phyloP scores from a whole-genome alignment of 1,139 yeast species.

The Geotrichum candidum region DNA sequence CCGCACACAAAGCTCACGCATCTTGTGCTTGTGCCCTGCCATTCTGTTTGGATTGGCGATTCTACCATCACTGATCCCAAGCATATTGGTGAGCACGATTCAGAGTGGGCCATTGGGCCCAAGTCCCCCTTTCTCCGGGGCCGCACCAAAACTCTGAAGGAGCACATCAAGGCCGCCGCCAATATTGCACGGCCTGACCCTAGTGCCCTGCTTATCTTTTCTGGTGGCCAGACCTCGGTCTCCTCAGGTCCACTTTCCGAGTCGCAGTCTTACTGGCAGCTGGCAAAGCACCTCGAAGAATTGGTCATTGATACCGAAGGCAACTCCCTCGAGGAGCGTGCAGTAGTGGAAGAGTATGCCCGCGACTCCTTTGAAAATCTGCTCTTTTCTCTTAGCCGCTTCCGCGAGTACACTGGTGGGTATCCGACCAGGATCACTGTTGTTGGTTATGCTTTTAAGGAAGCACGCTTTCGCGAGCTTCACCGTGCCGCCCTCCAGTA shows the following conservation, averaged over 20 bases:
- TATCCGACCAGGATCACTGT: conserved; percentile 54
- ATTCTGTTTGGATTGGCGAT: conserved; percentile 51
- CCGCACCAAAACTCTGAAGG: conserved; percentile 62
- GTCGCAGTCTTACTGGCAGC: conserved; percentile 35
- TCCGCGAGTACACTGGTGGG: conserved; percentile 41
- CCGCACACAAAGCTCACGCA: conserved; percentile 22
- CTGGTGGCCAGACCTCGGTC: conserved; percentile 69
- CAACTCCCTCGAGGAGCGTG: conserved; percentile 27
- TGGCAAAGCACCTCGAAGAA: conserved; percentile 15
- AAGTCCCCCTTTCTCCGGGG: conserved; percentile 11
- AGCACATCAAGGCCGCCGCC: conserved; percentile 48
- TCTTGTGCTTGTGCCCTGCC: conserved; percentile 61
- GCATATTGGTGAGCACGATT: conserved; percentile 37
- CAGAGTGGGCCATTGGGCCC: conserved; percentile 31
- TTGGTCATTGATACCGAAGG: conserved; percentile 12
- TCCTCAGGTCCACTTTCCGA: conserved; percentile 53
- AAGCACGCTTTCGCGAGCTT: conserved; percentile 47
- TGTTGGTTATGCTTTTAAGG: conserved; percentile 71
- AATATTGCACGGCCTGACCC: conserved; percentile 31
- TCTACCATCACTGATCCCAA: conserved; percentile 14
- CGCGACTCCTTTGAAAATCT: conserved; percentile 79
- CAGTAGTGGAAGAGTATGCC: conserved; percentile 61
- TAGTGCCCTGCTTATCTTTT: conserved; percentile 42
- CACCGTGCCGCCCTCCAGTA: conserved; percentile 52
- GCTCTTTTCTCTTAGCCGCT: conserved; percentile 55